Conservation (phyloP, 1,284 basidiomycete species). For the Fistulina hepatica region DNA sequence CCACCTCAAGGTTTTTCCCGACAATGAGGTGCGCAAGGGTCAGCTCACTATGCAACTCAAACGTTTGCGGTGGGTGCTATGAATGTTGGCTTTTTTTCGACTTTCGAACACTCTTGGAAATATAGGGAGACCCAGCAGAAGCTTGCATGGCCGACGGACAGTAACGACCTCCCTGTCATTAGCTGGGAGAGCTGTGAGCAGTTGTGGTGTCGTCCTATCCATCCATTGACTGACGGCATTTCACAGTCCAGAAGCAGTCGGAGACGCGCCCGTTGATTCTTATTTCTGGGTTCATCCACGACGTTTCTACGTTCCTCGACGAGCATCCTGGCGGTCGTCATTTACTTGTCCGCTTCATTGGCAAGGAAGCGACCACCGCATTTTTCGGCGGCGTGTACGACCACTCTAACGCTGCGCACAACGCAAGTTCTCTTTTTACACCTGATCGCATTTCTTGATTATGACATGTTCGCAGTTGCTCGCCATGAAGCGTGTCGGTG, state of each 20-base stretch:
- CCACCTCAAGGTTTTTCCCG: constrained; percentile 78
- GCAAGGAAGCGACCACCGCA: constrained; percentile 68
- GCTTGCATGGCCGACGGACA: constrained; percentile 59
- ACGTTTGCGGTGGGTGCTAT: constrained; percentile 62
- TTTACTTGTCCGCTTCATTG: constrained; percentile 52
- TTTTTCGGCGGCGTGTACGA: constrained; percentile 82
- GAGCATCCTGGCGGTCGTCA: constrained; percentile 74
- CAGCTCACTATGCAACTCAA: constrained; percentile 90
- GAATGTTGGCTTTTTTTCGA: too few relatives aligned
- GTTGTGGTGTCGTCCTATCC: constrained; percentile 14
- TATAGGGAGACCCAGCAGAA: constrained; percentile 43
- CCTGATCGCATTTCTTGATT: constrained; percentile 7
- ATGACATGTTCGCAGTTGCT: constrained; percentile 37
- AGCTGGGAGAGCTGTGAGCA: constrained; percentile 65
- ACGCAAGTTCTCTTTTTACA: constrained; percentile 28
- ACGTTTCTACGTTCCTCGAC: constrained; percentile 62
- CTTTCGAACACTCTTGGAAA: constrained; percentile 54
- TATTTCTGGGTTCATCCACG: constrained; percentile 72
- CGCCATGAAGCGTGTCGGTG: constrained; percentile 73
- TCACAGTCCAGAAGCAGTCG: constrained; percentile 48
- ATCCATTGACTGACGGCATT: background rate
- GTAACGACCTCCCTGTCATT: constrained; percentile 56
- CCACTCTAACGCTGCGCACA: constrained; percentile 75
- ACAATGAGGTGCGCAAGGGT: constrained; percentile 88
- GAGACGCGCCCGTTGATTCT: constrained; percentile 56